Base-by-base conservation (phyloP, 2,329 filamentous ascomycete species). In the Hypoxylon sp. region DNA sequence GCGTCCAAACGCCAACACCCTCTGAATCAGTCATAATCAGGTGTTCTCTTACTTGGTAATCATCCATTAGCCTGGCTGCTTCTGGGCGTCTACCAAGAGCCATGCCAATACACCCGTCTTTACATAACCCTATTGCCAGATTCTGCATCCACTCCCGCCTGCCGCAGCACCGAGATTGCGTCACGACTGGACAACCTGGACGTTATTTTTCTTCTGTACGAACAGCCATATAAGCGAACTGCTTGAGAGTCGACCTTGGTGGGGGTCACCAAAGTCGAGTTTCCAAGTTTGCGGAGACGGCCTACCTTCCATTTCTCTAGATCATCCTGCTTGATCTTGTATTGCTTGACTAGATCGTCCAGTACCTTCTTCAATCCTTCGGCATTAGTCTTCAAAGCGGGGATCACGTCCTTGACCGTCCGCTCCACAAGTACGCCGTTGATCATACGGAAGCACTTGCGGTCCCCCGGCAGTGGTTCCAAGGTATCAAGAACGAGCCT, bases 361-460 rank as follows among this genome's bases (percentile, higher is more conserved):
- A 98, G 83, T 28, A 98, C 93, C 81, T 97, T 96, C 81, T 91
- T 96, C 76, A 99, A 78, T 1, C 96, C 95, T 68, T 98, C 95
- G 24, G 93, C 92, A 78, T 99, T 98, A 18, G 93, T 98, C 81
- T 93, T 91, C 65, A 99, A 84, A 24, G 93, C 92, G 4, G 96
- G 96, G 58, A 97, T 85, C 11, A 99, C 93, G 78, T 98, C 96
- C 79, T 93, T 86, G 71, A 99, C 93, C 14, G 95, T 98, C 72
- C 94, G 87, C 83, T 99, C 96, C 56, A 97, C 93, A 62, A 99
- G 83, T 22, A 98, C 94, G 46, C 96, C 96, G 79, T 99, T 98
- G 79, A 99, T 96, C 87, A 99, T 93, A 73, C 96, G 94, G 82
- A 98, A 99, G 81, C 95, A 98, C 83, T 97, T 99, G 74, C 96